Evolutionary conservation across 805 yeast species (phyloP), one percentile per base, ranked within the genome.

Genomic region (Alloascoidea hylecoeti): DNA sequence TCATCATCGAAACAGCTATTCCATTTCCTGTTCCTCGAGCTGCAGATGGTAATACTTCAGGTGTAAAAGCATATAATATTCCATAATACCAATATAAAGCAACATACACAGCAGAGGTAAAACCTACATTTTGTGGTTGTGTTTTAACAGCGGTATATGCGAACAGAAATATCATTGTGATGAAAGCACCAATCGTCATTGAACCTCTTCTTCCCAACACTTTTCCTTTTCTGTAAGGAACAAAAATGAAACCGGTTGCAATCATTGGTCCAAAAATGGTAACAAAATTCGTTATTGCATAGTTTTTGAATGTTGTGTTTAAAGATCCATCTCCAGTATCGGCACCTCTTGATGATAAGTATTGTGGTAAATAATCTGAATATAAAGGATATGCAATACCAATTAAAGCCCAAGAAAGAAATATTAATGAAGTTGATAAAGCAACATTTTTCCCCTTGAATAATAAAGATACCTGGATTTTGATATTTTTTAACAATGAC

Each of bases 111-210:
- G 64, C 62, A 9, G 64, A 56, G n/a, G 61, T 50, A 23, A 64
- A 51, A 5, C 61, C 69, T 38, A 73, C 70, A 46, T 71, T 72
- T 57, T 68, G 72, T 4, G 66, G 57, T 35, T 70, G 58, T 0
- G 75, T 64, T 50, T 68, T 65, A 9, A 75, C 76, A 2, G 77
- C 69, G 12, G 83, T 76, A 44, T 77, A 75, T 35, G 75, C 75
- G 47, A 75, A 75, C 41, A 77, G 51, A 35, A 76, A 63, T 2
- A 72, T 70, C 57, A 77, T 77, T 0, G 76, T 61, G 23, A 71
- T 49, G 2, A 75, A 17, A 4, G 75, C 64, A 16, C 81, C 75
- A 28, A 61, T 53, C 1, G 57, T 55, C 63, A 75, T 60, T 1
- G 77, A 64, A 4, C 80, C 80, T 47, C 72, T 64, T n/a, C n/a